Evolutionary conservation across 345 rosid genomes (phyloP).

Genomic region (Eucalyptus pumila): DNA sequence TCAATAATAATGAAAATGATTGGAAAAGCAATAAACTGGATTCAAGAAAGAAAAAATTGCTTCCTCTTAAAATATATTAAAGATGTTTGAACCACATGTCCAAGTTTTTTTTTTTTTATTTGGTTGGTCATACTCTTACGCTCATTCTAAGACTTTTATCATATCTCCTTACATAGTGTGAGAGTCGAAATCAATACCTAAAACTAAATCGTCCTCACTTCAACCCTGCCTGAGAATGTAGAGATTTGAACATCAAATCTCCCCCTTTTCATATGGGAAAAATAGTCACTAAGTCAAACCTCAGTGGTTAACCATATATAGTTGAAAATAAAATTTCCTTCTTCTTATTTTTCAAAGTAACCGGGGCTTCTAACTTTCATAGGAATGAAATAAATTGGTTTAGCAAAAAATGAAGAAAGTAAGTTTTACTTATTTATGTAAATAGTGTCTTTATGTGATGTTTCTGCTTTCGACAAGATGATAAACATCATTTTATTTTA

Average conservation of each 20-base stretch:
- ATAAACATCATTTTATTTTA: background rate
- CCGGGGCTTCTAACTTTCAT: background rate
- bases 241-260: too few species aligned
- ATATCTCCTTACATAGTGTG: too few species aligned
- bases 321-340: background rate
- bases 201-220: too few species aligned
- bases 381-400: background rate
- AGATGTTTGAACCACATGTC: background rate
- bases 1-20: background rate
- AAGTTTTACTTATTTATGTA: background rate
- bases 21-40: background rate
- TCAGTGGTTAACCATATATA: too few species aligned
- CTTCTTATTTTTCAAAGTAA: background rate
- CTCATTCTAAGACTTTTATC: too few species aligned
- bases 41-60: background rate
- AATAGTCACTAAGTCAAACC: too few species aligned
- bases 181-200: fast-evolving
- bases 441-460: background rate
- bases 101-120: background rate
- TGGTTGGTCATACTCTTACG: too few species aligned
- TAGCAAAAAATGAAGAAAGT: background rate
- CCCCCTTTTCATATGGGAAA: too few species aligned
- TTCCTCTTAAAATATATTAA: background rate
- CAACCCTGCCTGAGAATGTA: fast-evolving
- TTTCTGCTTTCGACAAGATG: background rate